Percentiles rank a stretch among this genome's conserved stretches.
Conservation (phyloP, 2,329 filamentous ascomycete genomes). For the Arthroderma sp. region DNA sequence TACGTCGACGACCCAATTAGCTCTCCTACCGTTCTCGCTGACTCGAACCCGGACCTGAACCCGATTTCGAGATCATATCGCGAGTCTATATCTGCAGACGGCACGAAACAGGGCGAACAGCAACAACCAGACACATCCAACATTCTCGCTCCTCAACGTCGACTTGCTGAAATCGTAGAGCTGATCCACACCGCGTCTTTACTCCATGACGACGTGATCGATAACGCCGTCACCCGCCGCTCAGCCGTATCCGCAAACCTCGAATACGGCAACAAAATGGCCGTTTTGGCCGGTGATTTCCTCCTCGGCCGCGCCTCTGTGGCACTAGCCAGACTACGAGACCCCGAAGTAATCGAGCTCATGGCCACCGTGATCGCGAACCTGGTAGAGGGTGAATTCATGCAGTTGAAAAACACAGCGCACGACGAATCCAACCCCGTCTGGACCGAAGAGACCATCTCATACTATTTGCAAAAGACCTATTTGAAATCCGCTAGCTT, state of each 20-base stretch:
- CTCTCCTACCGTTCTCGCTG: constrained; percentile 51
- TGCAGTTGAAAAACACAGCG: constrained; percentile 96
- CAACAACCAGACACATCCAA: constrained; percentile 29
- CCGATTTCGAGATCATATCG: constrained; percentile 17
- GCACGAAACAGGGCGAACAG: no score
- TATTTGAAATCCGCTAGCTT: constrained; percentile 93
- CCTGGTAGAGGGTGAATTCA: constrained; percentile 95
- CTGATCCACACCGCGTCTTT: constrained; percentile 94
- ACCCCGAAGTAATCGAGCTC: constrained; percentile 89
- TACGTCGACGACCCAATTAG: constrained; percentile 50
- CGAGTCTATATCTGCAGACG: no score
- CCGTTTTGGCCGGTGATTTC: constrained; percentile 93
- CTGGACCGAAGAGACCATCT: constrained; percentile 78
- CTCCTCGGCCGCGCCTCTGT: constrained; percentile 85
- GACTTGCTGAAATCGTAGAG: constrained; percentile 91
- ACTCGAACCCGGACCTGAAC: constrained; percentile 60
- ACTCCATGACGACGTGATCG: constrained; percentile 96
- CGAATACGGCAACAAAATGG: constrained; percentile 98
- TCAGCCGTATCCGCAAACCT: constrained; percentile 80
- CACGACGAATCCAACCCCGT: constrained; percentile 69
- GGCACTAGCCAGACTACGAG: constrained; percentile 73
- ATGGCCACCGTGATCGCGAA: constrained; percentile 95
- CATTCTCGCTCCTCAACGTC: constrained; percentile 83
- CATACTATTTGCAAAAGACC: constrained; percentile 95
- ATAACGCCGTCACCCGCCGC: constrained; percentile 74